Evolutionary conservation across 1,139 yeast species (phyloP).

Genomic region (Fermentozyma sake): DNA sequence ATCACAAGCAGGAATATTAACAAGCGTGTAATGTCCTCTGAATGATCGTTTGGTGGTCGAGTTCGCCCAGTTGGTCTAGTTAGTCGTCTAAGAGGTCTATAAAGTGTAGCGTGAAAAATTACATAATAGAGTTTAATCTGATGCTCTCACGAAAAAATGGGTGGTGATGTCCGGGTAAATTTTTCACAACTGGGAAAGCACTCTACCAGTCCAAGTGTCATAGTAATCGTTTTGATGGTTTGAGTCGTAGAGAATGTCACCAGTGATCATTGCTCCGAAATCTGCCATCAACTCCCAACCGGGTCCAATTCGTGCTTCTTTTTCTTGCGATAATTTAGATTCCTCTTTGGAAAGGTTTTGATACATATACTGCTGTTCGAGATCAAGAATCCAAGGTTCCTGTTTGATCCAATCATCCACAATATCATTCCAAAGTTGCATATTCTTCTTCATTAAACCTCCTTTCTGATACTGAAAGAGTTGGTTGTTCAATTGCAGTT

Average conservation of each 20-base stretch:
- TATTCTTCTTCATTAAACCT: conserved; percentile 42
- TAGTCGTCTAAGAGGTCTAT: no score
- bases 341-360: conserved; percentile 22
- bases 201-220: conserved; percentile 25
- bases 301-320: conserved; percentile 26
- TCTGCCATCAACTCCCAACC: conserved; percentile 28
- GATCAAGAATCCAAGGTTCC: conserved; percentile 49
- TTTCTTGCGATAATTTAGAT: conserved; percentile 20
- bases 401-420: conserved; percentile 50
- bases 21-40: no score
- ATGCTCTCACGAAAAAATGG: no score
- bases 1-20: no score
- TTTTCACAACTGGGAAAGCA: conserved; percentile 1
- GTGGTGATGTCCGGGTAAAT: conserved; percentile 1
- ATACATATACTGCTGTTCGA: conserved; percentile 38
- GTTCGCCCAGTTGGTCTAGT: no score
- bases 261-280: conserved; percentile 36
- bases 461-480: conserved; percentile 53
- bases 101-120: no score
- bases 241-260: conserved; percentile 25
- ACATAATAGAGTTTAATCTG: no score
- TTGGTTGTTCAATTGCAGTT: conserved; percentile 42
- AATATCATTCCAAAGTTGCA: conserved; percentile 48
- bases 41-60: no score
- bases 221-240: conserved; percentile 27